These are phyloP conservation scores for Mycena sp. DNA, from an alignment of 1,284 basidiomycete species.

Conservation along the genomic window DNA sequence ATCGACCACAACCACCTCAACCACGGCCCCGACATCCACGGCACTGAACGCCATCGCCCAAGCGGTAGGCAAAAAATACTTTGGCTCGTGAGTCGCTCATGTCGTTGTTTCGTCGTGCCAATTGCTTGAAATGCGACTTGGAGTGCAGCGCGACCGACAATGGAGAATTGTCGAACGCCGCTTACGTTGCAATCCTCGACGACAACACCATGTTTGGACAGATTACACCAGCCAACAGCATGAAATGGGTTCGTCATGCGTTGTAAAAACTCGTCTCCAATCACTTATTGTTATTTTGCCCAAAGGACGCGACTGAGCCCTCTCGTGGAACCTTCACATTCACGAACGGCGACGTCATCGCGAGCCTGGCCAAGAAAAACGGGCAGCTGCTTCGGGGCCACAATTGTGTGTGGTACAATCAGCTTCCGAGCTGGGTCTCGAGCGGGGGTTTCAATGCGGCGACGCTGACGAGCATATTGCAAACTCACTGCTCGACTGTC, in stretches of 20 bases:
- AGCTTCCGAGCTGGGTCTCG: conserved; percentile 37
- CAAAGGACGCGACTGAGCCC: conserved; percentile 65
- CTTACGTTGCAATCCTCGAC: conserved; percentile 52
- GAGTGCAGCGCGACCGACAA: conserved; percentile 60
- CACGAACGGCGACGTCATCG: not conserved
- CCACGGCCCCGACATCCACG: too few species aligned
- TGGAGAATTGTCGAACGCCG: conserved; percentile 53
- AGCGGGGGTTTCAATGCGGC: conserved; percentile 43
- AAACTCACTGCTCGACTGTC: conserved; percentile 49
- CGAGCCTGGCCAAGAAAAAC: not conserved
- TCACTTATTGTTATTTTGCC: too few species aligned
- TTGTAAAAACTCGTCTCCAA: too few species aligned
- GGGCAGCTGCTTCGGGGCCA: conserved; percentile 52
- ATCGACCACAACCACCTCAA: too few species aligned
- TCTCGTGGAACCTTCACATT: conserved; percentile 42
- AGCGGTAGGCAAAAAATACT: not conserved
- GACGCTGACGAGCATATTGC: conserved; percentile 45
- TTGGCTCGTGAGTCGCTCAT: conserved; percentile 8
- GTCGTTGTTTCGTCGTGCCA: not conserved
- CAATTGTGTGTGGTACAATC: conserved; percentile 21
- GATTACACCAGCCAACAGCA: conserved; percentile 59
- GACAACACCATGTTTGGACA: not conserved
- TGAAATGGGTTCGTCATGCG: conserved; percentile 57
- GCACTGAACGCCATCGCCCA: conserved; percentile 1
- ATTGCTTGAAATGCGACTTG: not conserved